Evolutionary conservation across 176 grass and related monocot genomes (phyloP), one percentile per base, ranked within the genome.

Genomic region (Saccharum officinarum): DNA sequence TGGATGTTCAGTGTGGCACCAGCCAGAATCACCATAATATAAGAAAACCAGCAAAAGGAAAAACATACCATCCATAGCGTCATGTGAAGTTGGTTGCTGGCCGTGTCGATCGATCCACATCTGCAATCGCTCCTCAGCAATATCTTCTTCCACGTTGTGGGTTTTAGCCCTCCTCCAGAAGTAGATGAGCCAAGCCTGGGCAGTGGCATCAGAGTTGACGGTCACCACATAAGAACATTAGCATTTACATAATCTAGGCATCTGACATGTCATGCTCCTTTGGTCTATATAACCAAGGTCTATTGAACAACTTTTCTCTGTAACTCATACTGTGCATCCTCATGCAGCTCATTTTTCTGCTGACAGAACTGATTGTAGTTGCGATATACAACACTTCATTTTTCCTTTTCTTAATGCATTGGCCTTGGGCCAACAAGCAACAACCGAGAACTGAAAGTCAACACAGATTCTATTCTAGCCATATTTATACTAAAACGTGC

Each of bases 81-180:
- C 97, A 87, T 94, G 93, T 39, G 93, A 99, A 39, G 90, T 96
- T 23, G 93, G 90, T 80, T 92, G 64, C 80, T 91, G 90, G 20
- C 63, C 88, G 49, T 92, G 79, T 67, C 90, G 74, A 73, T 91
- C 83, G 18, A 91, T 91, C 93, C 97, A 99, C 83, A 91, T 89
- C 67, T 94, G 90, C 65, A 94, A 80, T 38, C 87, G 76, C 60
- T 99, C 97, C 46, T 99, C 93, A 1, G 97, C 89, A 40, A 99
- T 99, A 86, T 96, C 97, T 69, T 95, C 82, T 83, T 99, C 97
- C 44, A 96, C 78, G 67, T 80, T 85, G 75, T 99, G 86, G 41
- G 39, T 64, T 88, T 89, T 91, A 86, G 97, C 93, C 86, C 93
- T 94, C 91, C 77, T 90, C 97, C 97, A 99, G 69, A 94, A 99